phyloP scores from a whole-genome alignment of 2,329 filamentous ascomycete species.

The Emmonsiellopsis sp. region DNA sequence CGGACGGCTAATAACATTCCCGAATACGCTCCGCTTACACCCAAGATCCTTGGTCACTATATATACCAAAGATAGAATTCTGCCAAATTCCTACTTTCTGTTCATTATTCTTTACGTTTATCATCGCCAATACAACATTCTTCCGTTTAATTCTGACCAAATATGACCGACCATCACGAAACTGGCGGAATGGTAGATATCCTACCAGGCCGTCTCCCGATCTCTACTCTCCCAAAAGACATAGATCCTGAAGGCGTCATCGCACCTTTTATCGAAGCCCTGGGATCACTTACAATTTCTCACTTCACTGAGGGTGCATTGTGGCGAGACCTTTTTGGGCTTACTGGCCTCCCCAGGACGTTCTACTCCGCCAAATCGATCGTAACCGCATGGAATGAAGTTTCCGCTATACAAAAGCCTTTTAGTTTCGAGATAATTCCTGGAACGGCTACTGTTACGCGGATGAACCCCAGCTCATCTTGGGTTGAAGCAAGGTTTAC shows the following conservation, averaged over 20 bases:
- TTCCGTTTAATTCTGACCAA: not conserved
- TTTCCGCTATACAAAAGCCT: constrained; percentile 4
- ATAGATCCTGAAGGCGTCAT: constrained; percentile 8
- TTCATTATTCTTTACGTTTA: too few species aligned
- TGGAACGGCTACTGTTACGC: constrained; percentile 8
- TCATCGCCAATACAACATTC: too few species aligned
- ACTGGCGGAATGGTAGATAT: constrained; percentile 7
- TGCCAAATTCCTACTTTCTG: too few species aligned
- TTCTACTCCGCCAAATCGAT: constrained; percentile 15
- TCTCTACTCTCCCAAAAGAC: constrained; percentile 10
- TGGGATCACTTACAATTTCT: constrained; percentile 3
- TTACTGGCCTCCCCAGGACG: constrained; percentile 19
- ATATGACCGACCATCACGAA: not conserved
- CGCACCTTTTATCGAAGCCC: constrained; percentile 1
- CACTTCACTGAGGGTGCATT: constrained; percentile 14
- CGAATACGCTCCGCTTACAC: too few species aligned
- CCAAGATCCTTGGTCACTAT: too few species aligned
- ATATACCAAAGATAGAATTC: too few species aligned
- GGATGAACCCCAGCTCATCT: not conserved
- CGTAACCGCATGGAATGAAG: constrained; percentile 13
- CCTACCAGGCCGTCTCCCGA: constrained; percentile 15
- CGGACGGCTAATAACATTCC: too few species aligned
- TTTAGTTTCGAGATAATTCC: constrained; percentile 6
- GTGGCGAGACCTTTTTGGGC: constrained; percentile 19
- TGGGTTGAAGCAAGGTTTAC: constrained; percentile 16